Conservation (phyloP, 148 eudicot genomes). For the Cornus florida region DNA sequence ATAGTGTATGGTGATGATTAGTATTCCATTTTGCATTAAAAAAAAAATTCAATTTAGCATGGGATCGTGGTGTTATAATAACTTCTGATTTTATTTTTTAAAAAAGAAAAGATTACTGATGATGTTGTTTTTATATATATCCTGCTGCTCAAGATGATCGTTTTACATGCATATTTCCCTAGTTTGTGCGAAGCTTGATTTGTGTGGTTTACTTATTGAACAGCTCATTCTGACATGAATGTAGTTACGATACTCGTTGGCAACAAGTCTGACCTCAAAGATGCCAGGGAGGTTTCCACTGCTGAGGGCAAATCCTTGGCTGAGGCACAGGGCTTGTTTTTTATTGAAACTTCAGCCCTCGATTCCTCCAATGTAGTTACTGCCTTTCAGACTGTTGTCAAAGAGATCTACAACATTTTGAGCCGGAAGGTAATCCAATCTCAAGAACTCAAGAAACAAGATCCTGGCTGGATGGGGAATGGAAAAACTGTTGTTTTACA, state of each 20-base stretch:
- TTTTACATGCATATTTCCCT: neutral
- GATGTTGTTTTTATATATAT: neutral
- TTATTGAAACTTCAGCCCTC: constrained; percentile 90
- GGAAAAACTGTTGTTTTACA: constrained; percentile 79
- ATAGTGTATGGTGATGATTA: neutral
- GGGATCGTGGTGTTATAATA: neutral
- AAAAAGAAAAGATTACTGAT: neutral
- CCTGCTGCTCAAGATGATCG: neutral
- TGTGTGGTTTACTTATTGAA: constrained; percentile 14
- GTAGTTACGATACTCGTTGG: constrained; percentile 93
- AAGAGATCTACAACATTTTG: constrained; percentile 77
- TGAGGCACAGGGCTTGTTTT: constrained; percentile 77
- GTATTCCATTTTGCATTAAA: neutral
- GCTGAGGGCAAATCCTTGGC: constrained; percentile 84
- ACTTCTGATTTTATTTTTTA: neutral
- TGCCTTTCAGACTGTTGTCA: constrained; percentile 84
- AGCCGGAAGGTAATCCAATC: constrained; percentile 89
- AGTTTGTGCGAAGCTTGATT: constrained; percentile 10
- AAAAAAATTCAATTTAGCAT: neutral
- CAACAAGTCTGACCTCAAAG: constrained; percentile 84
- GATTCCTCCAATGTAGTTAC: constrained; percentile 83
- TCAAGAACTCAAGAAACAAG: constrained; percentile 65
- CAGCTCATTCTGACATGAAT: constrained; percentile 98
- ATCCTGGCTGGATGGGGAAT: constrained; percentile 52
- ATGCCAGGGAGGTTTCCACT: constrained; percentile 81